A percentile compares a stretch with the other conserved stretches of the same genome.
Conservation (phyloP, 2,329 filamentous ascomycete species). For the Verticillium longisporum region DNA sequence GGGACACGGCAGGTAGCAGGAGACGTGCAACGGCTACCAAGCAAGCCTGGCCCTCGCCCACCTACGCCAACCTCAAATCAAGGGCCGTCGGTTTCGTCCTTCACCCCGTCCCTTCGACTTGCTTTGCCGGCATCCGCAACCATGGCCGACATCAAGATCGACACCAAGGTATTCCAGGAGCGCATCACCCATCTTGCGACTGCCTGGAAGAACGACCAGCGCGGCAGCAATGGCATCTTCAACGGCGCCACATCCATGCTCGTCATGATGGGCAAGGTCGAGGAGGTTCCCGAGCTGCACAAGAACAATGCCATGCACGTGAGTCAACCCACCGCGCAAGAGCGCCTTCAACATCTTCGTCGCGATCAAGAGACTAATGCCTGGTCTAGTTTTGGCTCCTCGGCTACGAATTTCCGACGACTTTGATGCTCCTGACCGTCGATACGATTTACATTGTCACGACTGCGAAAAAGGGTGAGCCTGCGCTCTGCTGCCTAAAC, state of each 20-base stretch:
- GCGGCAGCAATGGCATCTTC: conserved; percentile 58
- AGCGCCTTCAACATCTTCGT: background rate
- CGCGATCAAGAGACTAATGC: background rate
- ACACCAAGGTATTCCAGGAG: conserved; percentile 89
- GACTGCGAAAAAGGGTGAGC: conserved; percentile 87
- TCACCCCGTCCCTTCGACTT: background rate
- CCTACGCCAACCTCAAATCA: conserved; percentile 14
- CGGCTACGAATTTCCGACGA: conserved; percentile 97
- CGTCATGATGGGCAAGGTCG: conserved; percentile 90
- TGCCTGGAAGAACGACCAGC: conserved; percentile 92
- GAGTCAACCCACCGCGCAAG: conserved; percentile 27
- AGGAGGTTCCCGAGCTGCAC: conserved; percentile 78
- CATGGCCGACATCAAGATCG: conserved; percentile 87
- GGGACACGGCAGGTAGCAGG: background rate
- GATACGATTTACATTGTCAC: conserved; percentile 90
- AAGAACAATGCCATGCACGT: conserved; percentile 98
- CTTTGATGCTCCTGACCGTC: conserved; percentile 83
- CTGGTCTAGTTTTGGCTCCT: conserved; percentile 85
- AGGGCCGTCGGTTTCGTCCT: background rate
- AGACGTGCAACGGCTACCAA: background rate
- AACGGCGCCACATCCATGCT: conserved; percentile 80
- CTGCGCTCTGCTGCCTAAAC: background rate
- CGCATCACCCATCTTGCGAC: conserved; percentile 80
- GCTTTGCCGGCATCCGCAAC: conserved; percentile 18
- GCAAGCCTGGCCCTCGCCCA: background rate